A percentile compares a stretch with the other conserved stretches of the same genome.
These are phyloP conservation scores for Colletotrichum sp. DNA, from an alignment of 2,329 filamentous ascomycete genomes.

Conservation along the genomic window DNA sequence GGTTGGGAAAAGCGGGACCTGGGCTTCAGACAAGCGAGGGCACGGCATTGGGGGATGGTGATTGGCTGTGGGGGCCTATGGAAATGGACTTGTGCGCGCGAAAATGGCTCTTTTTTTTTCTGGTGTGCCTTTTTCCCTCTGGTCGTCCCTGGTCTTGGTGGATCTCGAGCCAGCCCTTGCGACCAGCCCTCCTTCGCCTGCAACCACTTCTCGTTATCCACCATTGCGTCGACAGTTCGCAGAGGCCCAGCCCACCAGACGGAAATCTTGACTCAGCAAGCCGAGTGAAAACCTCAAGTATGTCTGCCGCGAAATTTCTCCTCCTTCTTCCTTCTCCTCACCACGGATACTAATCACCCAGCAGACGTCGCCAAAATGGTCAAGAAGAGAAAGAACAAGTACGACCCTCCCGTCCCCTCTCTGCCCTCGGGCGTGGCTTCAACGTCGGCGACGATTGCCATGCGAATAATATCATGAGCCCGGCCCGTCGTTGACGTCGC, in stretches of 20 bases:
- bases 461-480: background rate
- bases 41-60: background rate
- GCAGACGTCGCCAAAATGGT: conserved; percentile 69
- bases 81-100: background rate
- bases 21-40: conserved; percentile 19
- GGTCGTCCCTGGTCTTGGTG: background rate
- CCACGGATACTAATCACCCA: conserved; percentile 29
- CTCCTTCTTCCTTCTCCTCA: conserved; percentile 22
- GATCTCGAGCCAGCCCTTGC: background rate
- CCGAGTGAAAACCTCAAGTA: conserved; percentile 22
- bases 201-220: background rate
- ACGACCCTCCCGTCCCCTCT: conserved; percentile 34
- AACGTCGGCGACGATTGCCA: background rate
- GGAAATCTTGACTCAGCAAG: conserved; percentile 20
- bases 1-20: conserved; percentile 25
- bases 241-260: background rate
- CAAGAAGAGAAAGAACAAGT: conserved; percentile 77
- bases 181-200: background rate
- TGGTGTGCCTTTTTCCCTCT: background rate
- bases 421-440: background rate
- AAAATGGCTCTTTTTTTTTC: background rate
- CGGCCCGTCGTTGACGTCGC: background rate
- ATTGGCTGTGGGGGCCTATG: background rate
- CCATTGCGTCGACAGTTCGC: background rate
- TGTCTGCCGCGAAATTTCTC: conserved; percentile 2